These are phyloP conservation scores for Striga asiatica DNA, from an alignment of 257 asterid genomes.

Conservation along the genomic window DNA sequence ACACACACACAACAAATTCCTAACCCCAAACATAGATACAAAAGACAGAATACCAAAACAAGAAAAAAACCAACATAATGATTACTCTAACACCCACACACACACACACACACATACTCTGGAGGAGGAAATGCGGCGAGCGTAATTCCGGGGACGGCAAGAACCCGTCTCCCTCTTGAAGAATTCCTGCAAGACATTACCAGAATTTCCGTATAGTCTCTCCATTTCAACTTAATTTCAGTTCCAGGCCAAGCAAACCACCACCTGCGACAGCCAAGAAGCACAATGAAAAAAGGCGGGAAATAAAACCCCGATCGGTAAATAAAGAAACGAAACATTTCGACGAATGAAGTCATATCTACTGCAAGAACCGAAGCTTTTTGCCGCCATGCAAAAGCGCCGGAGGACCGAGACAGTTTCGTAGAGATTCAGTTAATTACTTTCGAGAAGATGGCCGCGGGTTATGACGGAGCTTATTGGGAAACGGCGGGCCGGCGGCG, in stretches of 20 bases:
- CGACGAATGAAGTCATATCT: neutral
- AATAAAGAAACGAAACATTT: neutral
- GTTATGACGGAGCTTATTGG: too few relatives aligned
- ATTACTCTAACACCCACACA: too few relatives aligned
- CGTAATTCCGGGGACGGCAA: slow-evolving; percentile 37
- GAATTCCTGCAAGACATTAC: slow-evolving; percentile 38
- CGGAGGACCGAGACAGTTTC: neutral
- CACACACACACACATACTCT: too few relatives aligned
- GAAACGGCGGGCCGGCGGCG: too few relatives aligned
- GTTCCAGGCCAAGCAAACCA: neutral
- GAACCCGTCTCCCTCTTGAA: slow-evolving; percentile 54
- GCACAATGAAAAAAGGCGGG: neutral
- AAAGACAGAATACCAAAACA: too few relatives aligned
- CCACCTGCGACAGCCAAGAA: too few relatives aligned
- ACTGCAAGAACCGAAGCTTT: too few relatives aligned
- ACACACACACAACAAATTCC: too few relatives aligned
- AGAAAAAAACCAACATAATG: too few relatives aligned
- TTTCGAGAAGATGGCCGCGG: too few relatives aligned
- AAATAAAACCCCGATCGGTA: neutral
- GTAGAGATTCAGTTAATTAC: too few relatives aligned
- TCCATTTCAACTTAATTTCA: neutral
- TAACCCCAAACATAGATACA: too few relatives aligned
- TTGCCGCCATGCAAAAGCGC: neutral
- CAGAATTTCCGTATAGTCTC: slow-evolving; percentile 17
- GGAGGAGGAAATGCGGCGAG: slow-evolving; percentile 56